Evolutionary conservation across 2,329 filamentous ascomycete genomes (phyloP), one percentile per base, ranked within the genome.

Genomic region (Stenocarpella maydis): DNA sequence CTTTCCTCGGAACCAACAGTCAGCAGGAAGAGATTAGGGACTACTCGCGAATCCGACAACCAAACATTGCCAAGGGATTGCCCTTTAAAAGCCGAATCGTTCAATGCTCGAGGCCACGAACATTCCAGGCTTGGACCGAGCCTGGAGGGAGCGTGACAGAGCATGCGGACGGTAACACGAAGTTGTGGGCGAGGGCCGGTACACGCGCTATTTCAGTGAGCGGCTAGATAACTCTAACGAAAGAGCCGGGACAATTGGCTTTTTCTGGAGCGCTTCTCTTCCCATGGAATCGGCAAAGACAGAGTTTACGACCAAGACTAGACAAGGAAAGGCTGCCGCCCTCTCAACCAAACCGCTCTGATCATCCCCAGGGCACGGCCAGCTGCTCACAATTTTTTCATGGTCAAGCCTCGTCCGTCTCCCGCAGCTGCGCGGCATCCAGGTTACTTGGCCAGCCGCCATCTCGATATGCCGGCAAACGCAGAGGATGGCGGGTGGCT

Each of bases 241-340:
- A 47, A 54, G 54, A 37, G 45, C 67, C 67, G 58, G 50, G 41
- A 47, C 47, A 21, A 28, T 70, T 67, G 64, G 54, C 65, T 64
- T 49, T 69, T 68, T 47, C 55, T 67, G 39, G 54, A 28, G 41
- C 41, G 39, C n/a, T 54, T 68, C 55, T 68, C 64, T 67, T 60
- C 54, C 65, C 50, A 55, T 50, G 65, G 55, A 68, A 66, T 66
- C 65, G 49, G 68, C 41, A 63, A 70, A 63, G 58, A 49, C 41
- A 67, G 47, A 43, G 54, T 64, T 63, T 64, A 64, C 52, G 43
- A 58, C 65, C 52, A 41, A 58, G 34, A 67, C 52, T 58, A 67
- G 65, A 47, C 58, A 37, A 49, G 58, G 65, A 49, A 67, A 47
- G 52, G 50, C 24, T 41, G 31, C 64, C 50, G 64, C 43, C 34